Conservation (phyloP, 1,284 basidiomycete species). For the Apiotrichum montevideense region DNA sequence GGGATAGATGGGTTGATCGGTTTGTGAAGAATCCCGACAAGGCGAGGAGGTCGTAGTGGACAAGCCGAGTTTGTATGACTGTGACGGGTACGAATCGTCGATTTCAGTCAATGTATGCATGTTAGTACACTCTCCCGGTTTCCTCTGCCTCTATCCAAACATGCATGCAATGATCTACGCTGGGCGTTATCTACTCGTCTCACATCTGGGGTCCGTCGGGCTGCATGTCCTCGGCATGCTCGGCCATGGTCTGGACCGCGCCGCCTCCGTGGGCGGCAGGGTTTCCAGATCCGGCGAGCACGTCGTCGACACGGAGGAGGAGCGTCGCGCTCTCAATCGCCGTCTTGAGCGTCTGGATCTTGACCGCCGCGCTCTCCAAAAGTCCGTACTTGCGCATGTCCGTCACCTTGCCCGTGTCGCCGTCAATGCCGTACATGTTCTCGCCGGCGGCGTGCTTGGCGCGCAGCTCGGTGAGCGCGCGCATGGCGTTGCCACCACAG, state of each 20-base stretch:
- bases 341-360: conserved; percentile 97
- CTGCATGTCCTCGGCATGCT: conserved; percentile 16
- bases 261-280: conserved; percentile 25
- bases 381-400: conserved; percentile 94
- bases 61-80: no score
- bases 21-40: conserved; percentile 19
- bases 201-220: conserved; percentile 10
- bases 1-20: conserved; percentile 17
- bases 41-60: conserved; percentile 1
- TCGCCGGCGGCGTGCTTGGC: conserved; percentile 93
- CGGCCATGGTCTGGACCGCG: conserved; percentile 45
- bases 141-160: background rate
- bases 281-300: conserved; percentile 63
- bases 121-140: no score
- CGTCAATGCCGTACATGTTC: conserved; percentile 86
- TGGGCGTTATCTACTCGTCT: background rate
- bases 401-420: conserved; percentile 87
- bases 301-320: conserved; percentile 88
- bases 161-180: background rate
- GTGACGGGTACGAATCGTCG: no score
- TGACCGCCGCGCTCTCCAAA: conserved; percentile 92
- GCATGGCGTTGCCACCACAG: conserved; percentile 88
- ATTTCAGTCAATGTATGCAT: no score
- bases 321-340: conserved; percentile 93
- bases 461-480: conserved; percentile 77